Evolutionary conservation across 1,284 basidiomycete species (phyloP).

Genomic region (Takashimella tepidaria): DNA sequence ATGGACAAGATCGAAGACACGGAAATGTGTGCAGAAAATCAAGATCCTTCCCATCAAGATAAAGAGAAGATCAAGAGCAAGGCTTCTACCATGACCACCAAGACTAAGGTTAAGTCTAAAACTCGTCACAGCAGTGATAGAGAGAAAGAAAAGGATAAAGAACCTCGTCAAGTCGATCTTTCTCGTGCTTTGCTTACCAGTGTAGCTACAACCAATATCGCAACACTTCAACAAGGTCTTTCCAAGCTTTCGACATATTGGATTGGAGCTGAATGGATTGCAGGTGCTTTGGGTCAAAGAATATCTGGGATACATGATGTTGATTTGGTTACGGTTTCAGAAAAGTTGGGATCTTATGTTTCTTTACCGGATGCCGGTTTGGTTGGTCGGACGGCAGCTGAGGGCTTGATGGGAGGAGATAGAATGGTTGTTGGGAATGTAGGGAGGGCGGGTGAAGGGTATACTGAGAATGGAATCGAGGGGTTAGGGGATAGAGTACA

Average conservation of each 20-base stretch:
- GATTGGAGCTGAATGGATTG: slow-evolving; percentile 26
- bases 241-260: slow-evolving; percentile 23
- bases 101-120: no score
- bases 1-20: no score
- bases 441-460: background rate
- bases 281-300: slow-evolving; percentile 19
- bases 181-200: slow-evolving; percentile 18
- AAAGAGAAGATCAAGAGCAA: no score
- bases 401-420: background rate
- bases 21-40: no score
- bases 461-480: background rate
- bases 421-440: background rate
- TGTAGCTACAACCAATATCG: slow-evolving; percentile 16
- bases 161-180: slow-evolving; percentile 6
- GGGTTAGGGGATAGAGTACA: background rate
- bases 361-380: slow-evolving; percentile 26
- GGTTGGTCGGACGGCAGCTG: slow-evolving; percentile 2
- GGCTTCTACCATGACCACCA: no score
- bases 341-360: slow-evolving; percentile 23
- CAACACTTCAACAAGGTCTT: slow-evolving; percentile 21
- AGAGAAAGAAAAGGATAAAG: background rate
- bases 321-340: slow-evolving; percentile 22
- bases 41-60: no score
- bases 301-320: slow-evolving; percentile 24
- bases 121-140: background rate